phyloP scores from a whole-genome alignment of 495 filamentous ascomycete species.

The Aspergillus olivimuriae region DNA sequence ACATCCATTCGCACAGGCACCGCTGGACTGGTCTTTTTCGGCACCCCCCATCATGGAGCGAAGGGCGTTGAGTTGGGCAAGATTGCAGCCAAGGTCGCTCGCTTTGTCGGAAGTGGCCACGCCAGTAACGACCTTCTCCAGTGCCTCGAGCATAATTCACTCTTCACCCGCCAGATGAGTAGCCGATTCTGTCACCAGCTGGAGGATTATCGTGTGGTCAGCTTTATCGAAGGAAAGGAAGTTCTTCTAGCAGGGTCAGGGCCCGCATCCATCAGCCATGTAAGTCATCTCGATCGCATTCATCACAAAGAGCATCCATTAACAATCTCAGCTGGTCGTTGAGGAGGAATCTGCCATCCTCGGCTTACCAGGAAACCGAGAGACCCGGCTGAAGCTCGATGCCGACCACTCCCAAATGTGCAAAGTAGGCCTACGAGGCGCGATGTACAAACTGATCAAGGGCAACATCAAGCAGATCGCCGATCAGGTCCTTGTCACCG shows the following conservation, averaged over 20 bases:
- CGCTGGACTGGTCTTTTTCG: slow-evolving; percentile 40
- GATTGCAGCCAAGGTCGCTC: slow-evolving; percentile 31
- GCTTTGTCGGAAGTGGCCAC: slow-evolving; percentile 28
- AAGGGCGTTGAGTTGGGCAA: slow-evolving; percentile 34
- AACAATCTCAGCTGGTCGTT: slow-evolving; percentile 27
- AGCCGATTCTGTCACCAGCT: slow-evolving; percentile 32
- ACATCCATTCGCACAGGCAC: slow-evolving; percentile 32
- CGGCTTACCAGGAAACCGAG: slow-evolving; percentile 30
- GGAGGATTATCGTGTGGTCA: slow-evolving; percentile 34
- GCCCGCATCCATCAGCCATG: slow-evolving; percentile 29
- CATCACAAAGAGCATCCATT: background rate
- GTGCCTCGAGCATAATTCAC: slow-evolving; percentile 33
- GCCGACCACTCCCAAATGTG: slow-evolving; percentile 38
- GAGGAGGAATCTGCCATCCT: slow-evolving; percentile 35
- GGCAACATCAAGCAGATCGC: slow-evolving; percentile 35
- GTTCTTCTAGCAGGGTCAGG: slow-evolving; percentile 27
- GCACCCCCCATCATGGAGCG: slow-evolving; percentile 38
- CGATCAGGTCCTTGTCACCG: slow-evolving; percentile 26
- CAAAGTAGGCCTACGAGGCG: slow-evolving; percentile 25
- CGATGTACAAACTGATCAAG: slow-evolving; percentile 34
- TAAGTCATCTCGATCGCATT: slow-evolving; percentile 6
- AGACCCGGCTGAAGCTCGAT: slow-evolving; percentile 35
- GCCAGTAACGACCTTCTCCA: slow-evolving; percentile 31
- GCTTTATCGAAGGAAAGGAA: slow-evolving; percentile 38
- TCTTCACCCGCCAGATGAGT: slow-evolving; percentile 36